Base-by-base conservation (phyloP, 768 basidiomycete species). In the Mycena belliarum region DNA sequence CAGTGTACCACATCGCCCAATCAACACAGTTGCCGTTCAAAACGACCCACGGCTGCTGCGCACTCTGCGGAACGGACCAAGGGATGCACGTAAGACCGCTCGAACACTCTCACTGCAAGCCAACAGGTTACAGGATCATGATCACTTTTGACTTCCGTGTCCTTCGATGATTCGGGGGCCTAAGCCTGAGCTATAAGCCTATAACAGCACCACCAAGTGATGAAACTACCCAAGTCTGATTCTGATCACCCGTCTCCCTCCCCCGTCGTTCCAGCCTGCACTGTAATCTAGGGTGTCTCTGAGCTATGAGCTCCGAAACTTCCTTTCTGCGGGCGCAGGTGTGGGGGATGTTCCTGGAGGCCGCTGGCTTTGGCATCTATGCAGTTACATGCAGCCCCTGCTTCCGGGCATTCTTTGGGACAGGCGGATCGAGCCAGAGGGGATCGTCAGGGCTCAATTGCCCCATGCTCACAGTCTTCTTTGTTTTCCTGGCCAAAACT, bases 361-460 rank as follows among this genome's bases (percentile, higher is more conserved):
- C 28, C 35, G 18, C 45, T 29, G 25, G 33, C 33, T 63, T 59
- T 29, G 62, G 62, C 35, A 12, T 56, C 25, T 63, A 63, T 54
- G n/a, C 59, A 44, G 33, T 63, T 25, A 56, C 70, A 49, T 75
- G 70, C 66, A 75, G 74, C 60, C 76, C 73, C 51, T 71, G 69
- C 42, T 68, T 66, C 28, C 75, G 60, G 20, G 69, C 64, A 15
- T 69, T 67, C 28, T 66, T 65, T 73, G 71, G n/a, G n/a, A n/a
- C 73, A 16, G 56, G 64, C 0, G 69, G 65, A 12, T 52, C 52
- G 26, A 49, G 46, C 16, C 41, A 46, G 18, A 37, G 46, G 21
- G 42, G 46, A 37, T 8, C 24, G 18, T 20, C 47, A 7, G 24
- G 38, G 28, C 14, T 44, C n/a, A 37, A 38, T n/a, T 38, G 37